These are phyloP conservation scores for Taphrina pruni DNA, from an alignment of 1,139 yeast species.

Conservation along the genomic window DNA sequence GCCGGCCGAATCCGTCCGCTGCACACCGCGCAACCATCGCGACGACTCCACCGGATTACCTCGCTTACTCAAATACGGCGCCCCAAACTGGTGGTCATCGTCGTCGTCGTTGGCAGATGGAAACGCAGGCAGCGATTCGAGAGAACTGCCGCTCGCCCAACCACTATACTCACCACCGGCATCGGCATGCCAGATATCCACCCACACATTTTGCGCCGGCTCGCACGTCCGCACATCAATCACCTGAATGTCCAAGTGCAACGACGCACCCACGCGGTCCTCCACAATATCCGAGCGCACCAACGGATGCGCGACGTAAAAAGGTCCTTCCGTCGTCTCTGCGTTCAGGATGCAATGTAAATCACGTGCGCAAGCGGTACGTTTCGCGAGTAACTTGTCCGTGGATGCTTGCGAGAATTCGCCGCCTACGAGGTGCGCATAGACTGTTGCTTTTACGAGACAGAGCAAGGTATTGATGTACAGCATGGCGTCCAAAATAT, in stretches of 20 bases:
- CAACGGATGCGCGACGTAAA: conserved; percentile 15
- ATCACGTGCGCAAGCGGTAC: not conserved
- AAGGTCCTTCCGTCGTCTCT: conserved; percentile 12
- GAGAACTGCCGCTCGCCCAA: conserved; percentile 14
- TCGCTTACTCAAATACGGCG: not conserved
- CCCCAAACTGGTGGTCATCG: not conserved
- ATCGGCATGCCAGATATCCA: conserved; percentile 17
- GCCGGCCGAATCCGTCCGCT: not conserved
- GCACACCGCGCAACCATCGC: conserved; percentile 18
- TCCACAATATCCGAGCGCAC: conserved; percentile 11
- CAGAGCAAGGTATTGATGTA: too few relatives aligned
- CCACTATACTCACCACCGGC: conserved; percentile 18
- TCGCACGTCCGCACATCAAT: conserved; percentile 22
- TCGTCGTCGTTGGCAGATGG: not conserved
- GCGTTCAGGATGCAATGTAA: conserved; percentile 6
- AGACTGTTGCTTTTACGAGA: not conserved
- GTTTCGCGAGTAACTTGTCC: not conserved
- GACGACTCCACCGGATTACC: conserved; percentile 16
- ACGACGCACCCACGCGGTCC: conserved; percentile 12
- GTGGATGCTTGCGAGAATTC: not conserved
- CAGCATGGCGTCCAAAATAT: too few relatives aligned
- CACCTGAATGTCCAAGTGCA: conserved; percentile 6
- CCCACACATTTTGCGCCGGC: conserved; percentile 12
- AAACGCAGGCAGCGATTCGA: not conserved
- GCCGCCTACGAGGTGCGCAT: not conserved